Base-by-base conservation (phyloP, 306 rosid genomes). In the Myrica gale region DNA sequence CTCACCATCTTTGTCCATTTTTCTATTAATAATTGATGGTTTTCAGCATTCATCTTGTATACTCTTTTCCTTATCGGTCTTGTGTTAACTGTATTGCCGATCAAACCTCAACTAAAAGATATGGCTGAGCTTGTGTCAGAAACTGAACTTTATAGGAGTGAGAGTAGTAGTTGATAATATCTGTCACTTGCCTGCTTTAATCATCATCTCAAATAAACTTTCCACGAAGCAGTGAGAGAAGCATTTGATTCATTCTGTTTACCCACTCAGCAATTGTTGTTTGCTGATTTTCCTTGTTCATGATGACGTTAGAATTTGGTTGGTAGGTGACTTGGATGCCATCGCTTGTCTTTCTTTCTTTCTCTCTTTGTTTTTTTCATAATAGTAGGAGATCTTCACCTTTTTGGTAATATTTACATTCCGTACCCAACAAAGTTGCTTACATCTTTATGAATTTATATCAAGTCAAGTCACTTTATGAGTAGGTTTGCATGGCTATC, bases 191-290 rank as follows among this genome's bases (percentile, higher is more conserved):
- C 3, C 53, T 48, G 3, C 16, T 48, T 11, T 48, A 12, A 15
- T 48, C 53, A 48, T 48, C 53, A 11, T 48, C 53, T 48, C 53
- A 48, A 11, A 48, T 48, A 48, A 48, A 15, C 15, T 48, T 48
- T 48, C 53, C 53, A 12, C 13, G 16, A 11, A 48, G 15, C 23
- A 54, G 11, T n/a, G 19, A 54, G 21, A 54, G n/a, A 54, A n/a
- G 17, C 26, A 54, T 54, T 54, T n/a, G 60, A 57, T 21, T 21
- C 61, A 76, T 43, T 76, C 79, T 20, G 53, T 68, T 37, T 72
- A 6, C 60, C 73, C 68, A 79, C 56, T 52, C 65, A 68, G 57
- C 39, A 66, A 32, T 83, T 75, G 42, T 54, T 13, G 47, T 68
- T 43, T 63, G 76, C 42, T 53, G 63, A 72, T 75, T 65, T 57